Conservation (phyloP, 176 grass and related monocot species). For the Guadua angustifolia region DNA sequence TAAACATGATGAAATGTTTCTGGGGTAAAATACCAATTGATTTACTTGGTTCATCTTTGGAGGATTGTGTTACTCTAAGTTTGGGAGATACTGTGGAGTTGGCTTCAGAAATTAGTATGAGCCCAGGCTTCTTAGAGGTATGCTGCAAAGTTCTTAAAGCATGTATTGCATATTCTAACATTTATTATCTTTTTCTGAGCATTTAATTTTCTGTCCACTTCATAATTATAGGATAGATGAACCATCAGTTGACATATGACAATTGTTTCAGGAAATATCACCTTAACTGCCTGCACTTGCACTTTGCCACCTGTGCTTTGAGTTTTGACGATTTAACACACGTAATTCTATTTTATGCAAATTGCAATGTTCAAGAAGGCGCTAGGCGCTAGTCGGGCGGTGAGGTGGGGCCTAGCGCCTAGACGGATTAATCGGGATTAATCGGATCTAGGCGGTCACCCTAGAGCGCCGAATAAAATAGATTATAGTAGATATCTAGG, state of each 20-base stretch:
- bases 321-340: slow-evolving; percentile 19
- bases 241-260: neutral
- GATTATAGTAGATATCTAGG: no score
- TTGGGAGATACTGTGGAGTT: slow-evolving; percentile 67
- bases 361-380: no score
- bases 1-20: slow-evolving; percentile 70
- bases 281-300: neutral
- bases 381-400: no score
- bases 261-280: slow-evolving; percentile 21
- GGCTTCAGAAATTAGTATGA: slow-evolving; percentile 65
- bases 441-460: no score
- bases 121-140: slow-evolving; percentile 71
- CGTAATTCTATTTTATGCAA: neutral
- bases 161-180: slow-evolving; percentile 29
- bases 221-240: neutral
- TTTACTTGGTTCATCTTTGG: slow-evolving; percentile 70
- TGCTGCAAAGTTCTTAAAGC: slow-evolving; percentile 13
- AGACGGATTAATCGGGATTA: no score
- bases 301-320: neutral
- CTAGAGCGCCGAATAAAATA: no score
- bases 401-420: no score
- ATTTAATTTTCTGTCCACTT: neutral
- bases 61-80: slow-evolving; percentile 65
- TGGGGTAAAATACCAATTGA: slow-evolving; percentile 83
- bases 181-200: slow-evolving; percentile 20